These are phyloP conservation scores for Leucogyrophana mollusca DNA, from an alignment of 768 basidiomycete genomes.

Conservation along the genomic window DNA sequence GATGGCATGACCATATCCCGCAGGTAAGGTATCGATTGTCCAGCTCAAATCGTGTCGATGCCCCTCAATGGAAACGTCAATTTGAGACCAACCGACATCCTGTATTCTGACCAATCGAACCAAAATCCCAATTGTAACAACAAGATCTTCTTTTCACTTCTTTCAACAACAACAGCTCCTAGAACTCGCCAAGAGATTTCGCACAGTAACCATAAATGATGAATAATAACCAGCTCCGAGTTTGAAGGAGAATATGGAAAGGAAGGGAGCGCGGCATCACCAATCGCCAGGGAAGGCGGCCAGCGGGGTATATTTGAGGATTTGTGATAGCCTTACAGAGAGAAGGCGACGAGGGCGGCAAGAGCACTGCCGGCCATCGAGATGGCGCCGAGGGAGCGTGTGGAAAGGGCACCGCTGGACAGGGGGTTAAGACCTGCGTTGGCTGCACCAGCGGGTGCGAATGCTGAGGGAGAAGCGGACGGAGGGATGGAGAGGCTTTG, in stretches of 20 bases:
- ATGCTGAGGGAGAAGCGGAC: slow-evolving; percentile 12
- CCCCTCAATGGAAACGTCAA: neutral
- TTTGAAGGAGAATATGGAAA: neutral
- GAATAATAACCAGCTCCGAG: slow-evolving; percentile 12
- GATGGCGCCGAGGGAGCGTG: slow-evolving; percentile 17
- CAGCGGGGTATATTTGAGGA: slow-evolving; percentile 32
- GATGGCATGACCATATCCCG: neutral
- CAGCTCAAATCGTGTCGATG: neutral
- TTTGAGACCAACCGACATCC: neutral
- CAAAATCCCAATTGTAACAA: neutral
- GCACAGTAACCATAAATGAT: neutral
- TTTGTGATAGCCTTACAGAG: slow-evolving; percentile 14
- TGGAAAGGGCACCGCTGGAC: slow-evolving; percentile 24
- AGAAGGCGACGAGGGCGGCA: slow-evolving; percentile 20
- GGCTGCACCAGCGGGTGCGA: slow-evolving; percentile 30
- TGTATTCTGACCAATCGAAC: neutral
- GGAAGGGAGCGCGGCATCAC: slow-evolving; percentile 14
- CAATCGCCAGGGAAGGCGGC: slow-evolving; percentile 24
- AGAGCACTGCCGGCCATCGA: slow-evolving; percentile 20
- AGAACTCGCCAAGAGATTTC: too few species aligned
- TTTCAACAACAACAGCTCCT: too few species aligned
- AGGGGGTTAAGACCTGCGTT: slow-evolving; percentile 26
- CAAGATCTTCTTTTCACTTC: too few species aligned
- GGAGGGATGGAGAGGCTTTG: neutral
- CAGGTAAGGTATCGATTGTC: neutral